phyloP scores from a whole-genome alignment of 768 basidiomycete genomes.

The Boletus rubropictus region DNA sequence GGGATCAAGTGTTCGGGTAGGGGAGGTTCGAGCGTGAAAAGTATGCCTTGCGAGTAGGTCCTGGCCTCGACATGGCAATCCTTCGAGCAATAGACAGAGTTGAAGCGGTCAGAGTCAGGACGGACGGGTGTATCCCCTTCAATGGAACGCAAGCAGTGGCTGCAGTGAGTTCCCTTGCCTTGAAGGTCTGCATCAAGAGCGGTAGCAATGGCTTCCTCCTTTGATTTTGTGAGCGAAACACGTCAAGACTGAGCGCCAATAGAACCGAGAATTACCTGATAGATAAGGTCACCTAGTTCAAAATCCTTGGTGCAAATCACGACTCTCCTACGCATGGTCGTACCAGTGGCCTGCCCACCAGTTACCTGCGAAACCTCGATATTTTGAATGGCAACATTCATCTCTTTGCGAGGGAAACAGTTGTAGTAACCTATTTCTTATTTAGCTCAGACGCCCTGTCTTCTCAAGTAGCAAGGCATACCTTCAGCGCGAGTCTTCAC shows the following conservation, averaged over 20 bases:
- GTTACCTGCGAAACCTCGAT: conserved; percentile 22
- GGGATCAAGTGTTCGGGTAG: conserved; percentile 43
- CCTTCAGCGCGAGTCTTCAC: conserved; percentile 67
- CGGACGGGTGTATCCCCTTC: conserved; percentile 40
- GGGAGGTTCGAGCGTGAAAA: conserved; percentile 63
- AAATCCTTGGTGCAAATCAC: conserved; percentile 65
- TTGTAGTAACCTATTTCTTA: conserved; percentile 62
- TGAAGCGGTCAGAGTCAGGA: conserved; percentile 46
- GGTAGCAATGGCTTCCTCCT: conserved; percentile 74
- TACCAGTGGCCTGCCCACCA: conserved; percentile 9
- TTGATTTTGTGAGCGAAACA: conserved; percentile 6
- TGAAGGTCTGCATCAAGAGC: conserved; percentile 70
- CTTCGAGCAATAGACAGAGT: conserved; percentile 67
- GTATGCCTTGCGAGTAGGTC: conserved; percentile 57
- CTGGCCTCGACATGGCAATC: conserved; percentile 54
- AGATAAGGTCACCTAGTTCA: conserved; percentile 66
- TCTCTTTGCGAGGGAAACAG: conserved; percentile 65
- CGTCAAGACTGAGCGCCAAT: background rate
- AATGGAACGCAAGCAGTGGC: conserved; percentile 64
- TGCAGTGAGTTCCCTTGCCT: conserved; percentile 61
- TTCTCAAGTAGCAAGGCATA: conserved; percentile 40
- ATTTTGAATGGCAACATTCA: conserved; percentile 58
- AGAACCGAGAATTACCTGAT: conserved; percentile 45
- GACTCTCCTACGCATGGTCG: conserved; percentile 40
- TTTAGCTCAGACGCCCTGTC: conserved; percentile 13